Percentiles rank a stretch among this genome's conserved stretches.
These are phyloP conservation scores for Lachancea kluyveri DNA, from an alignment of 805 yeast genomes.

Conservation along the genomic window DNA sequence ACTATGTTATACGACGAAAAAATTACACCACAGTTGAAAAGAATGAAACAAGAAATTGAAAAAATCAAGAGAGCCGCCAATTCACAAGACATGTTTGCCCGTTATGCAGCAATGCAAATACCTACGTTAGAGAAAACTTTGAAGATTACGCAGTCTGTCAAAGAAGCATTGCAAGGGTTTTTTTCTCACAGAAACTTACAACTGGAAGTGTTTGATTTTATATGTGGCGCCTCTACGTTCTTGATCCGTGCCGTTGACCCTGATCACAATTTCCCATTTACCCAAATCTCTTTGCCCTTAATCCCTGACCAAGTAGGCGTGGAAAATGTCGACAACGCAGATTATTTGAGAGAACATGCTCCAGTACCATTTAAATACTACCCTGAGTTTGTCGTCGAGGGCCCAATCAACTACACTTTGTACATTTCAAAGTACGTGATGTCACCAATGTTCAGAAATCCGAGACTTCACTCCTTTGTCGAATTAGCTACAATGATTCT, in stretches of 20 bases:
- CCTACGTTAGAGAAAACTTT: conserved; percentile 43
- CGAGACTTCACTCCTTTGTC: conserved; percentile 50
- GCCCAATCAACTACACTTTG: conserved; percentile 65
- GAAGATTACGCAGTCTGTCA: conserved; percentile 36
- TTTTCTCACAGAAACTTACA: conserved; percentile 53
- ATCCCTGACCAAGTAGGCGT: conserved; percentile 55
- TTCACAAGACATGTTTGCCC: conserved; percentile 22
- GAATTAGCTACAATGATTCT: conserved; percentile 69
- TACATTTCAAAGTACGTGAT: conserved; percentile 50
- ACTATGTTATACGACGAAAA: conserved; percentile 51
- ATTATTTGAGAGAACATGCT: conserved; percentile 54
- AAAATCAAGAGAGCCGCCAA: conserved; percentile 24
- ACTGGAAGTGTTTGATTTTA: conserved; percentile 65
- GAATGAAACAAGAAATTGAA: conserved; percentile 37
- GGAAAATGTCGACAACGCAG: conserved; percentile 71
- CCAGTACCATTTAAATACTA: conserved; percentile 74
- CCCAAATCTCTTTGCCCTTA: conserved; percentile 46
- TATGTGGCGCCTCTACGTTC: conserved; percentile 70
- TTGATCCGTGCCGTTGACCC: conserved; percentile 72
- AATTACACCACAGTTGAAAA: conserved; percentile 44
- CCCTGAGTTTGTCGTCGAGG: conserved; percentile 85
- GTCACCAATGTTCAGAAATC: conserved; percentile 50
- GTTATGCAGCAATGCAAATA: conserved; percentile 37
- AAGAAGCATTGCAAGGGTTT: conserved; percentile 57
- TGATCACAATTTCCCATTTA: conserved; percentile 51